A percentile compares a stretch with the other conserved stretches of the same genome.
Conservation (phyloP, 2,329 filamentous ascomycete genomes). For the Aspergillus sp. region DNA sequence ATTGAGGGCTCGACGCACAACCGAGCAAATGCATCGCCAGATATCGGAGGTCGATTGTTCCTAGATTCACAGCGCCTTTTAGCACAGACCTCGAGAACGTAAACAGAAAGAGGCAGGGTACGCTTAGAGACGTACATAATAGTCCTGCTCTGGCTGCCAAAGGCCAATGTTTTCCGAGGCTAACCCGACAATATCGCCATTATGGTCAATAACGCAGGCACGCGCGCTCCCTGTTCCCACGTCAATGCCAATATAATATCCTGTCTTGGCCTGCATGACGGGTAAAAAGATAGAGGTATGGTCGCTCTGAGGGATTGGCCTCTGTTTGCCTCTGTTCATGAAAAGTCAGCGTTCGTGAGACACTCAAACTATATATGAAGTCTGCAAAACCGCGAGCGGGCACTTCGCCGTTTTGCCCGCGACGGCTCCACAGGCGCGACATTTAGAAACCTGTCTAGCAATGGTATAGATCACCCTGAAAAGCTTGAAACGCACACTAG, state of each 20-base stretch:
- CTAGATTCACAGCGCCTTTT: slow-evolving; percentile 32
- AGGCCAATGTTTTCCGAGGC: slow-evolving; percentile 66
- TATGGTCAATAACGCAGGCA: slow-evolving; percentile 83
- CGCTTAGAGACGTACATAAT: slow-evolving; percentile 50
- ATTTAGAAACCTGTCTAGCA: not conserved
- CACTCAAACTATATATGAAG: not conserved
- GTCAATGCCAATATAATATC: slow-evolving; percentile 70
- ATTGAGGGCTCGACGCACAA: slow-evolving; percentile 51
- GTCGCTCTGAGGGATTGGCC: too few species aligned
- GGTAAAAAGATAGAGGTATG: not conserved
- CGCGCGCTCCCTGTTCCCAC: slow-evolving; percentile 88
- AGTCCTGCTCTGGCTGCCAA: slow-evolving; percentile 65
- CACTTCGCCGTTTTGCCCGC: not conserved
- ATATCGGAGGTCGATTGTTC: slow-evolving; percentile 96
- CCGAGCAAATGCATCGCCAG: slow-evolving; percentile 83
- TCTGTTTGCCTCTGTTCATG: too few species aligned
- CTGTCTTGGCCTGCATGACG: not conserved
- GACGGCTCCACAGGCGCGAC: not conserved
- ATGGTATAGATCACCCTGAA: not conserved
- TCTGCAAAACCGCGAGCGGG: not conserved
- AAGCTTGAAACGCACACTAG: not conserved
- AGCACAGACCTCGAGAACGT: not conserved
- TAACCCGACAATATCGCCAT: slow-evolving; percentile 69
- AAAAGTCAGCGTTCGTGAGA: too few species aligned
- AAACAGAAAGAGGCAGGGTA: not conserved